Evolutionary conservation across 2,329 filamentous ascomycete species (phyloP).

Genomic region (Incumbomyces delicatus): DNA sequence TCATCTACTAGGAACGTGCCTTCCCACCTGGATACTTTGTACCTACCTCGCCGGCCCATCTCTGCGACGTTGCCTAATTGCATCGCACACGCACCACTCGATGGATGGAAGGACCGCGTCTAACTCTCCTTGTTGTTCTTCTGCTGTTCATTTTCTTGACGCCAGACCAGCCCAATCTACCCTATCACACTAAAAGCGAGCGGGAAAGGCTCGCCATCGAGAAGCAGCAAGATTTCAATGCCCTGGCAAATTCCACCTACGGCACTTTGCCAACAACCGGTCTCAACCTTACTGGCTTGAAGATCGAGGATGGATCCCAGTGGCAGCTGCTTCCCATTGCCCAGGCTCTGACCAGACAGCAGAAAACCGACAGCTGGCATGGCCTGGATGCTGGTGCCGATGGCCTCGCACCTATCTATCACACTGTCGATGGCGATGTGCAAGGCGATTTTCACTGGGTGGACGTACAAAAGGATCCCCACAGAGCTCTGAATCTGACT

Average conservation of each 20-base stretch:
- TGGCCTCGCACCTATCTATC: constrained; percentile 51
- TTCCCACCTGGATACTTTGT: too few species aligned
- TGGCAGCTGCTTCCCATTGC: constrained; percentile 57
- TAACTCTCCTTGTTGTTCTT: constrained; percentile 41
- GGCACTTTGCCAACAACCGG: constrained; percentile 39
- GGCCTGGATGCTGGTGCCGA: too few species aligned
- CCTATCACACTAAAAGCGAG: constrained; percentile 11
- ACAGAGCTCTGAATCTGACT: constrained; percentile 53
- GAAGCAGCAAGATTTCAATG: constrained; percentile 30
- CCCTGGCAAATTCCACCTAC: constrained; percentile 35
- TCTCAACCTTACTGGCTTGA: constrained; percentile 68
- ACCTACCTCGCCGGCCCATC: too few species aligned
- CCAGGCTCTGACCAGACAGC: constrained; percentile 32
- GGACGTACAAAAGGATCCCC: constrained; percentile 39
- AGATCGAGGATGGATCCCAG: constrained; percentile 61
- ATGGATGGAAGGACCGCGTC: constrained; percentile 29
- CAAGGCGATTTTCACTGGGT: constrained; percentile 65
- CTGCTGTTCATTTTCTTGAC: constrained; percentile 45
- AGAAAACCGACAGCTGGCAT: constrained; percentile 39
- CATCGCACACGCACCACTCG: too few species aligned
- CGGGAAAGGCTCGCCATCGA: constrained; percentile 29
- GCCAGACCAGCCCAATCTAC: constrained; percentile 28
- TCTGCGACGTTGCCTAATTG: too few species aligned
- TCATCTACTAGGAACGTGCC: too few species aligned
- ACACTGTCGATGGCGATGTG: constrained; percentile 67